Evolutionary conservation across 2,329 filamentous ascomycete species (phyloP), one percentile per base, ranked within the genome.

Genomic region (Ilyonectria robusta): DNA sequence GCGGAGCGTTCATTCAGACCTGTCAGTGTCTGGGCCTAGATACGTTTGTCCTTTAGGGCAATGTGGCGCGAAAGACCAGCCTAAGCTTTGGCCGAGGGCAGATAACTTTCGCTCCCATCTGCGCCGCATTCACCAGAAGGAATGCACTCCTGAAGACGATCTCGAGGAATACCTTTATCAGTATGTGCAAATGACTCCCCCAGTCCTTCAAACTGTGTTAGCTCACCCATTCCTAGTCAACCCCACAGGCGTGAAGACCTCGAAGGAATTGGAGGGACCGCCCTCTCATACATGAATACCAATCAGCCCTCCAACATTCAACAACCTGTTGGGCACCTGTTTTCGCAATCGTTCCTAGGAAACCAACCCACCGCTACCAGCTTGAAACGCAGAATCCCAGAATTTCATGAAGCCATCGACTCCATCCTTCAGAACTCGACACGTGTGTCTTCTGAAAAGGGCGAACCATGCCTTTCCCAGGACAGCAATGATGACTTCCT

Each of bases 61-160:
- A 17, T 79, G 78, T 51, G 67, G 65, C 6, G 65, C 67, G 7
- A 78, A 74, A 46, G 59, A 58, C 6, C 29, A 33, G 15, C 66
- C 83, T 1, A 97, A 97, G 78, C 82, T 86, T 40, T 97, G 93
- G 93, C 92, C 92, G 1, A 88, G 95, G 23, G 84, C 91, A 57
- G 95, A 98, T 79, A 98, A 98, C 76, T 97, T 97, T 78, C 91
- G 91, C 67, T 89, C 92, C 40, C 95, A 98, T 77, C 85, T 97
- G 51, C 84, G 82, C 56, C 88, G 91, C 11, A 89, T 93, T 74
- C 94, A 97, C 77, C 68, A 70, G 0, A 77, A 79, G 3, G 31
- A 76, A 1, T 77, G 84, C 10, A 63, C 66, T 4, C 66, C 77
- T 3, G 83, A 84, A 2, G 79, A 81, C 19, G 80, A 84, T 35